Conservation (phyloP, 106 monocot genomes). For the Apostasia shenzhenica region DNA sequence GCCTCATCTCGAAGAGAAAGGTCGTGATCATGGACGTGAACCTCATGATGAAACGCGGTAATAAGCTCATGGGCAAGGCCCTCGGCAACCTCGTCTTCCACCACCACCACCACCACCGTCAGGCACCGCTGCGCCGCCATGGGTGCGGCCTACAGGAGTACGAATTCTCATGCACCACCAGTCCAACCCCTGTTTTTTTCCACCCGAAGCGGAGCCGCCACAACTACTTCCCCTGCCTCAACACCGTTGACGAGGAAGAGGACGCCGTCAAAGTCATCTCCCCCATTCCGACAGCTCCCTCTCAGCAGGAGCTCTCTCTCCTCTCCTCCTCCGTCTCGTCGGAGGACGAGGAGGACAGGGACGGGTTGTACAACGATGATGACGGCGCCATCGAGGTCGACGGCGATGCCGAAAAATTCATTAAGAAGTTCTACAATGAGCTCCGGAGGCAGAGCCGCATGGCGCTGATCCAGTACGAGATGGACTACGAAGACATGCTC, state of each 20-base stretch:
- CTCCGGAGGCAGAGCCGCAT: conserved; percentile 22
- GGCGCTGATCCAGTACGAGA: conserved; percentile 23
- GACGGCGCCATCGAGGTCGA: conserved; percentile 20
- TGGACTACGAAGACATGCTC: conserved; percentile 20
- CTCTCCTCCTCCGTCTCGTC: conserved; percentile 5
- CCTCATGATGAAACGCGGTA: conserved; percentile 36
- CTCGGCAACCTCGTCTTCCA: conserved; percentile 14
- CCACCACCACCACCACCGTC: conserved; percentile 12
- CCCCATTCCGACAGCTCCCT: background rate
- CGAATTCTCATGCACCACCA: conserved; percentile 60
- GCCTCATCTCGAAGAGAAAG: conserved; percentile 42
- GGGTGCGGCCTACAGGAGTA: conserved; percentile 25
- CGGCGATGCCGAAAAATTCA: conserved; percentile 41
- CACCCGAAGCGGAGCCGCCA: conserved; percentile 5
- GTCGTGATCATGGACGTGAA: conserved; percentile 33
- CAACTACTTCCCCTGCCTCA: conserved; percentile 35
- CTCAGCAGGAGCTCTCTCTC: background rate
- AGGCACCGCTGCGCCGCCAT: background rate
- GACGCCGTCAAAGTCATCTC: conserved; percentile 3
- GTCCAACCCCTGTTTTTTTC: conserved; percentile 25
- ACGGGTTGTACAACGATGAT: background rate
- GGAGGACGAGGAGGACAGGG: conserved; percentile 12
- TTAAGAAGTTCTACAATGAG: conserved; percentile 41
- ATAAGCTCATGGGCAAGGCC: conserved; percentile 31
- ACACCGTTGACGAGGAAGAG: conserved; percentile 1